Percentiles rank a stretch among this genome's conserved stretches.
phyloP scores from a whole-genome alignment of 2,329 filamentous ascomycete genomes.

The Lasiodiplodia gonubiensis region DNA sequence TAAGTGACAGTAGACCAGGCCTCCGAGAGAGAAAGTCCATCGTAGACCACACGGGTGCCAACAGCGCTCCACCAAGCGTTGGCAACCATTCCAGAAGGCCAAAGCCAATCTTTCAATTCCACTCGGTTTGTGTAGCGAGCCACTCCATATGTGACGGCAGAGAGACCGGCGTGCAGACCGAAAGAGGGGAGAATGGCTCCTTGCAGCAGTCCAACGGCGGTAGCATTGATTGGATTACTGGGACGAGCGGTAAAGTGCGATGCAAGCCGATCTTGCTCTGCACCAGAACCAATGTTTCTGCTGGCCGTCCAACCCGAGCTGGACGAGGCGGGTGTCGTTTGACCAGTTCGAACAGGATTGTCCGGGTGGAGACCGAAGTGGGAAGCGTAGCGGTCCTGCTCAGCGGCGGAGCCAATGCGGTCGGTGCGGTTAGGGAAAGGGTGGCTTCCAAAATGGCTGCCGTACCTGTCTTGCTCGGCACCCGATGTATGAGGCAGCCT shows the following conservation, averaged over 20 bases:
- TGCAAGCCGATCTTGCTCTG: constrained; percentile 27
- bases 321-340: neutral
- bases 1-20: constrained; percentile 58
- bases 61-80: constrained; percentile 68
- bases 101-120: constrained; percentile 66
- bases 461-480: constrained; percentile 27
- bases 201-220: constrained; percentile 57
- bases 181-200: constrained; percentile 62
- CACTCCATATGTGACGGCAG: constrained; percentile 58
- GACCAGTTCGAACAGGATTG: constrained; percentile 21
- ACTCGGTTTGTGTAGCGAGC: constrained; percentile 60
- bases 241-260: constrained; percentile 27
- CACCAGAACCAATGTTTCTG: constrained; percentile 17
- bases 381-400: constrained; percentile 27
- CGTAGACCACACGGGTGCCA: constrained; percentile 57
- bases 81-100: constrained; percentile 60
- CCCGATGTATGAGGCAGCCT: constrained; percentile 16
- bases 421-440: constrained; percentile 3
- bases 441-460: constrained; percentile 9
- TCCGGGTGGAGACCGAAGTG: constrained; percentile 14
- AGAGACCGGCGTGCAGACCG: constrained; percentile 59
- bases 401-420: constrained; percentile 17
- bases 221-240: constrained; percentile 16
- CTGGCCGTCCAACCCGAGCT: constrained; percentile 7
- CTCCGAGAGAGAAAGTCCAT: constrained; percentile 53